Evolutionary conservation across 2,329 filamentous ascomycete species (phyloP).

Genomic region (Triangularia verruculosa): DNA sequence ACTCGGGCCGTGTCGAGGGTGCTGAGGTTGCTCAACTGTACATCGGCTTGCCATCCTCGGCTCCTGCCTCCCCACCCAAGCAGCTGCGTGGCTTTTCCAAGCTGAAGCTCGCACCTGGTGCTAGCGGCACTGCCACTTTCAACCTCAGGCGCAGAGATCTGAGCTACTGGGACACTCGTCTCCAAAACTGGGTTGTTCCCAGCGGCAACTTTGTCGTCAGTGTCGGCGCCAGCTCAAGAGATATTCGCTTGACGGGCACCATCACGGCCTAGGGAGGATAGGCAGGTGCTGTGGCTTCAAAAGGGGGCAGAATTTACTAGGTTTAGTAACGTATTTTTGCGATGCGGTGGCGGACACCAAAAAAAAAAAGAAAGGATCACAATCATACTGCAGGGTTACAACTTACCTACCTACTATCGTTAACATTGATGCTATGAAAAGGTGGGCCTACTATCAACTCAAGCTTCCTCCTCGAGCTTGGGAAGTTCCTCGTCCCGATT

Average conservation of each 20-base stretch:
- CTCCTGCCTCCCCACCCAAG: constrained; percentile 39
- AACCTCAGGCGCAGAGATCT: constrained; percentile 58
- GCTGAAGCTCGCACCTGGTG: constrained; percentile 47
- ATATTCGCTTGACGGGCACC: constrained; percentile 41
- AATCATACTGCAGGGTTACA: neutral
- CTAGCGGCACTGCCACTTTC: constrained; percentile 48
- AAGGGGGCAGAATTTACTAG: neutral
- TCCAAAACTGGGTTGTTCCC: constrained; percentile 60
- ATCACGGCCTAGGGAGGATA: constrained; percentile 23
- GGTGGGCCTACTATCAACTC: neutral
- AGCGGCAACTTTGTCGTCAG: constrained; percentile 41
- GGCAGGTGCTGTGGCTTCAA: neutral
- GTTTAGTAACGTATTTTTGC: neutral
- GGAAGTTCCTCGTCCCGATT: neutral
- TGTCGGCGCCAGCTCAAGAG: constrained; percentile 47
- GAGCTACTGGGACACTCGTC: constrained; percentile 59
- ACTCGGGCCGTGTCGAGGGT: constrained; percentile 59
- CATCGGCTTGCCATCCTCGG: constrained; percentile 41
- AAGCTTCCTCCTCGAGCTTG: neutral
- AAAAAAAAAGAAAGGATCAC: neutral
- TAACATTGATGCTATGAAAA: neutral
- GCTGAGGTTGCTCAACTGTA: constrained; percentile 67
- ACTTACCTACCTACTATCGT: neutral
- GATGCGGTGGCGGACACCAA: neutral
- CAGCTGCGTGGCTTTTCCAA: constrained; percentile 64